Percentiles rank a stretch among this genome's conserved stretches.
phyloP scores from a whole-genome alignment of 768 basidiomycete species.

The Termitomyces heimii region DNA sequence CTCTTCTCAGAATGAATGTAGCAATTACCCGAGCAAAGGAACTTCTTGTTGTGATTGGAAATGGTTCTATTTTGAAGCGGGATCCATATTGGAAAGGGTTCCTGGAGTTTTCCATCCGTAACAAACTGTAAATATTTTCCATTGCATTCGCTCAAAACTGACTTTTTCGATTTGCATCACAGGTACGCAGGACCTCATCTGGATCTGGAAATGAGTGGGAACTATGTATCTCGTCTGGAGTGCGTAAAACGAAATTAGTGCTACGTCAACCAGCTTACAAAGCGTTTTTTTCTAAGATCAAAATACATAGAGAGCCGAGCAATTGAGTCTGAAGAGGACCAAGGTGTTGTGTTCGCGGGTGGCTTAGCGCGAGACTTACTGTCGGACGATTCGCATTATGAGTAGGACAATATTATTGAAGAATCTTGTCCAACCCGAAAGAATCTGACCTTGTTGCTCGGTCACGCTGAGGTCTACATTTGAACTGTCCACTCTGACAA shows the following conservation, averaged over 20 bases:
- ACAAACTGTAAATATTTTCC: slow-evolving; percentile 32
- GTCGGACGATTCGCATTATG: slow-evolving; percentile 1
- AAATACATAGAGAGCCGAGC: slow-evolving; percentile 12
- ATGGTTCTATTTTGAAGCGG: slow-evolving; percentile 31
- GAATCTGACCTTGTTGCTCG: not conserved
- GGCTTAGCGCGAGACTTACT: slow-evolving; percentile 28
- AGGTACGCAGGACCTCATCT: slow-evolving; percentile 42
- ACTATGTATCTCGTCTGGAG: slow-evolving; percentile 44
- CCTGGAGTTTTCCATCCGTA: slow-evolving; percentile 39
- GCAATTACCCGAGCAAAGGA: slow-evolving; percentile 51
- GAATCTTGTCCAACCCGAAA: not conserved
- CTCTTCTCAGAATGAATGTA: slow-evolving; percentile 41
- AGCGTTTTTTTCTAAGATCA: slow-evolving; percentile 14
- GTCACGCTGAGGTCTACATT: not conserved
- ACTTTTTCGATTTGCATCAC: not conserved
- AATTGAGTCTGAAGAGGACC: slow-evolving; percentile 24
- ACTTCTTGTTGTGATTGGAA: slow-evolving; percentile 44
- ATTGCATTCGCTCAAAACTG: not conserved
- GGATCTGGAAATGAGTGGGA: slow-evolving; percentile 38
- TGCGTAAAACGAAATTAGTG: slow-evolving; percentile 15
- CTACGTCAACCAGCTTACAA: not conserved
- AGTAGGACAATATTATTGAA: not conserved
- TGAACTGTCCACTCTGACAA: too few species aligned
- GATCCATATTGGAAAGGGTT: slow-evolving; percentile 50
- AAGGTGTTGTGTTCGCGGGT: slow-evolving; percentile 25